phyloP scores from a whole-genome alignment of 1,284 basidiomycete species.

The Ceratobasidium sp. region DNA sequence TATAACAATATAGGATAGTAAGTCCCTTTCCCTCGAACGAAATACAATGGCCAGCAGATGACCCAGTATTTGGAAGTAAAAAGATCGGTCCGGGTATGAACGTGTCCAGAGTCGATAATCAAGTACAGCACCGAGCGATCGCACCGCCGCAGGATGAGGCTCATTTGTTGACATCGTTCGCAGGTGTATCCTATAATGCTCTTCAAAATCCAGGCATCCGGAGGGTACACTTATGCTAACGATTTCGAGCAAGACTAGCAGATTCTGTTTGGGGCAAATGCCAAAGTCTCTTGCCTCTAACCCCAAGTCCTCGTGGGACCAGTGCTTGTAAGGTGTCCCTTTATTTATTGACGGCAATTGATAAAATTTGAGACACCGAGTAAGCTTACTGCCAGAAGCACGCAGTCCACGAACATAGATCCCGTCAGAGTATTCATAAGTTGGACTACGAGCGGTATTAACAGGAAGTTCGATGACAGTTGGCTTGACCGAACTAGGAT shows the following conservation, averaged over 20 bases:
- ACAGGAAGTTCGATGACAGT: not conserved
- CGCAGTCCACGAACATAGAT: constrained; percentile 14
- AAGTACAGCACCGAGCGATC: not conserved
- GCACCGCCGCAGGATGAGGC: not conserved
- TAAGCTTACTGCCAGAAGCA: not conserved
- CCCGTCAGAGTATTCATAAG: constrained; percentile 18
- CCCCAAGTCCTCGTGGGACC: constrained; percentile 20
- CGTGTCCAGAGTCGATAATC: not conserved
- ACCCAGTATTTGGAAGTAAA: constrained; percentile 15
- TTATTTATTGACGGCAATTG: constrained; percentile 30
- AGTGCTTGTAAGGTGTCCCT: constrained; percentile 1
- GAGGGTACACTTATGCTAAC: not conserved
- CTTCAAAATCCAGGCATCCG: not conserved
- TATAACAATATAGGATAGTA: constrained; percentile 13
- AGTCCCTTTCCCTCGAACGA: constrained; percentile 1
- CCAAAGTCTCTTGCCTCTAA: not conserved
- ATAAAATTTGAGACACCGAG: constrained; percentile 11
- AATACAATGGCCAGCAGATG: constrained; percentile 17
- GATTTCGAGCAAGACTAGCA: not conserved
- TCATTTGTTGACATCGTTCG: constrained; percentile 25
- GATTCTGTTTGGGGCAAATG: constrained; percentile 17
- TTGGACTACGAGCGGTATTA: not conserved
- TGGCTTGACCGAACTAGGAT: not conserved
- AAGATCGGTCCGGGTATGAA: constrained; percentile 9
- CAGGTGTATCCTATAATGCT: constrained; percentile 13